Base-by-base conservation (phyloP, 179 eudicot species). In the Drosera spatulata region DNA sequence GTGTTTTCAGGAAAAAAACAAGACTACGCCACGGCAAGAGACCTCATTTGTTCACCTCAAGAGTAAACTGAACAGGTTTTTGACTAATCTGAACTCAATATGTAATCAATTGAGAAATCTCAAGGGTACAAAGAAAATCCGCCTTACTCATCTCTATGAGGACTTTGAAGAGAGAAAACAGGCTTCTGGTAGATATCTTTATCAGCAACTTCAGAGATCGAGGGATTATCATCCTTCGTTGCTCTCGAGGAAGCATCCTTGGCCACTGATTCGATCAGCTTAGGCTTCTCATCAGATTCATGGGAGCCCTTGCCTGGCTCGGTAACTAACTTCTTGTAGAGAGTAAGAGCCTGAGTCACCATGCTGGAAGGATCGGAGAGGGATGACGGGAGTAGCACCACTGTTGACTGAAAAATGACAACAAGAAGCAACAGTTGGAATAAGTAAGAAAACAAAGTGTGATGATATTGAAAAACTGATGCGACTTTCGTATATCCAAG, bases 301-400 rank as follows among this genome's bases (percentile, higher is more conserved):
- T 44, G 54, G 44, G 47, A 22, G 33, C 33, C 63, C 48, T 69
- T 66, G 38, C 53, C 69, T 1, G 67, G 54, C 51, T 63, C 71
- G 46, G 62, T 77, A 2, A 78, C 57, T 64, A 83, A 50, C 53
- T 69, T 82, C 69, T 88, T 84, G 78, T 86, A 88, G 46, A 91
- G 55, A 14, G 63, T 39, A n/a, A 86, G 71, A 46, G 90, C 86
- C 67, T 77, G 77, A 65, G 85, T 80, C 70, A 84, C 82, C 85
- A 81, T 78, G 67, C 67, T 75, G 10, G 90, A 77, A 44, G 85
- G 85, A 59, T 86, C 74, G 10, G 82, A 67, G 47, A 80, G 62
- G 46, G 73, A 39, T 4, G 89, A 57, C 1, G 99, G 96, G 61
- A 93, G 85, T 67, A 89, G 59, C 69, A 89, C 50, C 3, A 93